phyloP scores from a whole-genome alignment of 495 filamentous ascomycete genomes.

The Neurospora sp. region DNA sequence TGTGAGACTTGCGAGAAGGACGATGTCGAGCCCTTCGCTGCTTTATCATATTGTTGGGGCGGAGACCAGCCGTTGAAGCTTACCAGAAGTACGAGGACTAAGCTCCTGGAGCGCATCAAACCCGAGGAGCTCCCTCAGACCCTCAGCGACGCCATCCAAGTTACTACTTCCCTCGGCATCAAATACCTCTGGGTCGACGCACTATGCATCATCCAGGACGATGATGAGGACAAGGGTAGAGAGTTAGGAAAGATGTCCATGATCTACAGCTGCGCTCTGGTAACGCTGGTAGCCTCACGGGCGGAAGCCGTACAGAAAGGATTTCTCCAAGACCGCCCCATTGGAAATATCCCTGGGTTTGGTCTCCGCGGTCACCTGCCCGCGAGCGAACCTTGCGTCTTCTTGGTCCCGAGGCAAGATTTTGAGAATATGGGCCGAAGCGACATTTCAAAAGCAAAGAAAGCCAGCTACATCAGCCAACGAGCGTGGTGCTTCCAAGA shows the following conservation, averaged over 20 bases:
- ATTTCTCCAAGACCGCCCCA: not conserved
- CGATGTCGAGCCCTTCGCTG: not conserved
- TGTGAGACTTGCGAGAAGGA: not conserved
- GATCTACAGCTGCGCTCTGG: not conserved
- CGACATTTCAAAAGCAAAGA: not conserved
- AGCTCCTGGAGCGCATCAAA: not conserved
- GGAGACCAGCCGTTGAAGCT: not conserved
- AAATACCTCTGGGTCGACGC: not conserved
- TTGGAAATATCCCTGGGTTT: not conserved
- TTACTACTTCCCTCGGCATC: not conserved
- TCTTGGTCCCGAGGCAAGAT: not conserved
- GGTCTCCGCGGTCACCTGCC: not conserved
- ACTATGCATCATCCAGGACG: not conserved
- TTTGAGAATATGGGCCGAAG: not conserved
- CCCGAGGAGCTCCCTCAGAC: not conserved
- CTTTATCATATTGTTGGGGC: not conserved
- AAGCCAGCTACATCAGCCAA: not conserved
- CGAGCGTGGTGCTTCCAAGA: not conserved
- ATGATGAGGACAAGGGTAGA: not conserved
- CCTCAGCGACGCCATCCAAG: not conserved
- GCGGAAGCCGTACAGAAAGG: not conserved
- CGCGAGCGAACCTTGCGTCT: not conserved
- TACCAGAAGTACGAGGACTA: not conserved
- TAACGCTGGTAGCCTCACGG: not conserved
- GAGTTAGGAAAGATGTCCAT: not conserved